Evolutionary conservation across 2,329 filamentous ascomycete species (phyloP).

Genomic region (Dactylonectria macrodidyma): DNA sequence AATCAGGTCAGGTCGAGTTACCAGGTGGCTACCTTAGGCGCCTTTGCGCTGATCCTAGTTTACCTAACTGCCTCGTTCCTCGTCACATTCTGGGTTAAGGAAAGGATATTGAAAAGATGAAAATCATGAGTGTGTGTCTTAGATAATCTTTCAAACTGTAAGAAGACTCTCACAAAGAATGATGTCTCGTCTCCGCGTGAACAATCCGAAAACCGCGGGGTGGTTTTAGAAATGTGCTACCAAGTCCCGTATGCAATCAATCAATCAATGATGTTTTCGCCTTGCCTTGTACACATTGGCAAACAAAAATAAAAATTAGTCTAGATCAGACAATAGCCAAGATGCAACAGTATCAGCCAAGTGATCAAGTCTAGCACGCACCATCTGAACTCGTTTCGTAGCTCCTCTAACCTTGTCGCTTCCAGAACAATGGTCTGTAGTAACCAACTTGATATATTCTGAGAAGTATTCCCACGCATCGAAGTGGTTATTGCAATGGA

Average conservation of each 20-base stretch:
- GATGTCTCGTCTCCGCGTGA: not conserved
- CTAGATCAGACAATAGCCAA: not conserved
- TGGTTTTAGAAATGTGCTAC: not conserved
- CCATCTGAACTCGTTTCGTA: not conserved
- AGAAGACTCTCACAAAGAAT: not conserved
- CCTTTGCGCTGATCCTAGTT: constrained; percentile 56
- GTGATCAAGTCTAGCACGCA: not conserved
- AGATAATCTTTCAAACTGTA: not conserved
- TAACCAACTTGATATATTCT: constrained; percentile 1
- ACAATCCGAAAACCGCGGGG: not conserved
- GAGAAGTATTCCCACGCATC: not conserved
- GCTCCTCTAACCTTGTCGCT: not conserved
- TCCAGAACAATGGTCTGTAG: not conserved
- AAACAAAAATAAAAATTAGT: not conserved
- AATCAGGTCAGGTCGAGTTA: constrained; percentile 77
- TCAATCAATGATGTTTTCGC: not conserved
- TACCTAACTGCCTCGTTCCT: constrained; percentile 58
- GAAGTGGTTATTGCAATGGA: not conserved
- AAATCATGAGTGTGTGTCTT: not conserved
- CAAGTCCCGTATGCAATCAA: not conserved
- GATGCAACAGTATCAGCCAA: no score
- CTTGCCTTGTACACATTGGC: not conserved
- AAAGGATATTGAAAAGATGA: constrained; percentile 65
- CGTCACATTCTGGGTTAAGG: constrained; percentile 67
- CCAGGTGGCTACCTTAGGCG: constrained; percentile 60